phyloP scores from a whole-genome alignment of 2,329 filamentous ascomycete genomes.

The Xylaria sp. region DNA sequence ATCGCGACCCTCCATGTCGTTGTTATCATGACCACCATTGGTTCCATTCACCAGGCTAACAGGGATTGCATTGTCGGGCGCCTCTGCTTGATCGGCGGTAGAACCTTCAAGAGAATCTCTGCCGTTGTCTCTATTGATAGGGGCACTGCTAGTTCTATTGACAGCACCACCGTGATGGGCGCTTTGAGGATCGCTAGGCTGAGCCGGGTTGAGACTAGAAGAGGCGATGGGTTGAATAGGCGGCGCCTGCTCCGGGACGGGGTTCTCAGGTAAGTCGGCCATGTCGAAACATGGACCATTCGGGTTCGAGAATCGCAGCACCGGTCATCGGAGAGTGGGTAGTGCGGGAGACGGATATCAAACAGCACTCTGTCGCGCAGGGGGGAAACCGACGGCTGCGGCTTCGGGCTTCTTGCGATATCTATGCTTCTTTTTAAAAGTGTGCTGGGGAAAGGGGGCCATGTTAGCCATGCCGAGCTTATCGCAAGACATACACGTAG shows the following conservation, averaged over 20 bases:
- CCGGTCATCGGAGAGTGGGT: conserved; percentile 18
- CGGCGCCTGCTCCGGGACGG: background rate
- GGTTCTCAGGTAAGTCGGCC: conserved; percentile 16
- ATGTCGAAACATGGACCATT: conserved; percentile 26
- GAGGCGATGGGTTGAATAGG: background rate
- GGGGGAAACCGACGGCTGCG: background rate
- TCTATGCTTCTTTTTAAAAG: background rate
- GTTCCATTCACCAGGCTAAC: background rate
- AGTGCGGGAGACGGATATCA: background rate
- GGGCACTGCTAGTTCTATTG: background rate
- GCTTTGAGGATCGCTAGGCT: background rate
- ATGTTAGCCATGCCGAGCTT: background rate
- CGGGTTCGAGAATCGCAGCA: background rate
- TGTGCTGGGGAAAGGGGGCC: background rate
- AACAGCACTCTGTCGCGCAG: background rate
- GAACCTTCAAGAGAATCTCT: background rate
- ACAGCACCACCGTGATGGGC: background rate
- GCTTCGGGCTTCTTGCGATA: background rate
- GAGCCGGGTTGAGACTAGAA: background rate
- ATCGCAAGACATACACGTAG: background rate
- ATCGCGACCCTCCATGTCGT: background rate
- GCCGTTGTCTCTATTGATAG: background rate
- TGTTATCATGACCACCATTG: background rate
- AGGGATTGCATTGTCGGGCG: background rate
- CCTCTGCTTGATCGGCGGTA: background rate